Evolutionary conservation across 371 early-diverging fungal species (phyloP).

Genomic region (Haplosporangium sp.): DNA sequence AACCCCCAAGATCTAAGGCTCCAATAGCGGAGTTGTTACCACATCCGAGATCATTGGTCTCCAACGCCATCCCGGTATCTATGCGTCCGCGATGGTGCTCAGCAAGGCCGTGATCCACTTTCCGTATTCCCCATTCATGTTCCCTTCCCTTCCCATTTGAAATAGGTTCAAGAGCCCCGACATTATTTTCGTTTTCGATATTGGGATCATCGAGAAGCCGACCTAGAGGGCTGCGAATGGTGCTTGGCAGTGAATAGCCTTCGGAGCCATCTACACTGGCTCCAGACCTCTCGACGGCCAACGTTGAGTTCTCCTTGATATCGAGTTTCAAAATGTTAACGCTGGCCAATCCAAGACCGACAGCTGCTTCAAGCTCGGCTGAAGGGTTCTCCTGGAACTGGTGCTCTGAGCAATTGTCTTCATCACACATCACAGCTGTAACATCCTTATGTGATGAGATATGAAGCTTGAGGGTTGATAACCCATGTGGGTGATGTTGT

Average conservation of each 20-base stretch:
- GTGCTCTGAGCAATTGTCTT: conserved; percentile 44
- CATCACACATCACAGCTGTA: conserved; percentile 46
- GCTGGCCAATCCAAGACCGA: conserved; percentile 10
- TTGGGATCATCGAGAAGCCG: background rate
- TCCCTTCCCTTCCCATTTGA: background rate
- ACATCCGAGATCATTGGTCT: conserved; percentile 1
- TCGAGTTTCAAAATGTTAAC: conserved; percentile 44
- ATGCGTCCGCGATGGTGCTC: conserved; percentile 1
- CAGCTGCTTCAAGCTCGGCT: conserved; percentile 28
- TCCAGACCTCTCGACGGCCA: conserved; percentile 27
- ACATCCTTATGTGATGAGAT: conserved; percentile 39
- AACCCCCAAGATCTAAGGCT: background rate
- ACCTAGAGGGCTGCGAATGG: conserved; percentile 4
- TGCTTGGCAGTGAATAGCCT: conserved; percentile 12
- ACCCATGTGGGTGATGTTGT: conserved; percentile 19
- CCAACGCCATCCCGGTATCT: conserved; percentile 2
- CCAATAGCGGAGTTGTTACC: background rate
- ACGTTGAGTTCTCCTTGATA: conserved; percentile 40
- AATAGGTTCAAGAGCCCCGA: background rate
- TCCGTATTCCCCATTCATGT: background rate
- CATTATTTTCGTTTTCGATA: background rate
- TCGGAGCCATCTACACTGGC: conserved; percentile 40
- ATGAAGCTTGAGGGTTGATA: conserved; percentile 42
- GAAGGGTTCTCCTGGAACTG: conserved; percentile 41
- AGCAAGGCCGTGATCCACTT: conserved; percentile 1